phyloP scores from a whole-genome alignment of 129 eudicot genomes.

The Smallanthus sonchifolius region DNA sequence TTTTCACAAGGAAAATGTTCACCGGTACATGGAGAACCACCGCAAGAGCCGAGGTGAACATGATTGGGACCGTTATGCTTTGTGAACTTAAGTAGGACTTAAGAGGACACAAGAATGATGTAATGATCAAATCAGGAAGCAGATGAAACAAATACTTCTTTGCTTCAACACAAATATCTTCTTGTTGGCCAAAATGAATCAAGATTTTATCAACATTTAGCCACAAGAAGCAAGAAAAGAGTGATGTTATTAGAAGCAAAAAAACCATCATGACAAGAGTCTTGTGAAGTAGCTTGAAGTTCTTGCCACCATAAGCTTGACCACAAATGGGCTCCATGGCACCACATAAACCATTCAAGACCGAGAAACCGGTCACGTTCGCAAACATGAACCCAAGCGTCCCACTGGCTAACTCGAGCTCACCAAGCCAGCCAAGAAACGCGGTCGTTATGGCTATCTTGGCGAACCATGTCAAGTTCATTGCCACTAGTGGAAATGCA shows the following conservation, averaged over 20 bases:
- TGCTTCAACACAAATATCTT: constrained; percentile 49
- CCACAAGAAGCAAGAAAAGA: constrained; percentile 69
- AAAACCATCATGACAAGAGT: constrained; percentile 62
- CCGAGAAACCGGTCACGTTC: constrained; percentile 81
- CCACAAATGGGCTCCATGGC: constrained; percentile 98
- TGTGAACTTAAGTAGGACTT: constrained; percentile 79
- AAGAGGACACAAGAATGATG: constrained; percentile 64
- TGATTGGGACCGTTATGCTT: constrained; percentile 59
- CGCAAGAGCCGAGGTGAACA: constrained; percentile 60
- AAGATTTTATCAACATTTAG: constrained; percentile 68
- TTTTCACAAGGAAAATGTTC: constrained; percentile 47
- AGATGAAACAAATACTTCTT: constrained; percentile 56
- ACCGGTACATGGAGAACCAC: constrained; percentile 62
- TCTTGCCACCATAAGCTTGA: constrained; percentile 88
- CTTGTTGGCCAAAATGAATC: constrained; percentile 63
- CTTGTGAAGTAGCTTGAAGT: constrained; percentile 69
- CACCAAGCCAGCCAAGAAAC: constrained; percentile 85
- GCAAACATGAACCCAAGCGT: constrained; percentile 77
- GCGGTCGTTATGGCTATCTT: constrained; percentile 72
- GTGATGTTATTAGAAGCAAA: constrained; percentile 41
- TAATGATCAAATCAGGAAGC: constrained; percentile 68
- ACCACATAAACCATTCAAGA: constrained; percentile 60
- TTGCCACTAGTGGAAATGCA: constrained; percentile 50
- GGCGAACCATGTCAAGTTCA: constrained; percentile 79
- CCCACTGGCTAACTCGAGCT: constrained; percentile 79